Base-by-base conservation (phyloP, 306 rosid genomes). In the Lotus japonicus region DNA sequence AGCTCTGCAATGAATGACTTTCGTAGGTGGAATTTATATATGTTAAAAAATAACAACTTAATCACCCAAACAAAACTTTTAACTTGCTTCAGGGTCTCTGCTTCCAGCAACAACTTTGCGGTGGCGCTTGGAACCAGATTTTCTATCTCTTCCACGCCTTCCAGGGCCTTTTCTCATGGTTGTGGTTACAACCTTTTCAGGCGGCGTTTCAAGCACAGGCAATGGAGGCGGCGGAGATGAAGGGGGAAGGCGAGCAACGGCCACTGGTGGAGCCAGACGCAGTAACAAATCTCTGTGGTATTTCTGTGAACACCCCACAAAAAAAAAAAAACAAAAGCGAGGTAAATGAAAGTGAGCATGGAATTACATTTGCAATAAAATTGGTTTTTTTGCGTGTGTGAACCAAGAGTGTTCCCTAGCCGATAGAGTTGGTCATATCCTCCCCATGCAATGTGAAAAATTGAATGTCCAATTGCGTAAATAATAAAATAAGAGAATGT, bases 101-200 rank as follows among this genome's bases (percentile, higher is more conserved):
- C 46, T 44, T 56, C 90, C 95, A 1, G 88, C 71, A n/a, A 42
- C 74, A 66, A 86, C 86, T 91, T 89, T 92, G 15, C 97, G 95
- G 86, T 87, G 89, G 42, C 84, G 92, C 74, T 80, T 81, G 9
- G 87, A 79, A 58, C 89, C 64, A 2, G 88, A 12, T 73, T 72
- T 81, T 65, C 82, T 76, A 48, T 85, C 96, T 80, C 84, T 86
- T 70, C 86, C 73, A 2, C 83, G 91, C 67, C 77, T 83, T 28
- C 81, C 73, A 6, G 81, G 73, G 58, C 70, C 79, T 81, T 44
- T 85, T 67, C 77, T 72, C n/a, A 18, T 13, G 11, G 88, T 80
- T 41, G 66, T 4, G 41, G n/a, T 38, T 64, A 13, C 53, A 52
- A 56, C 23, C 56, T 77, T 70, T 54, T 63, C 81, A 15, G 62